Conservation (phyloP, 2,329 filamentous ascomycete genomes). For the Fusarium sublunatum region DNA sequence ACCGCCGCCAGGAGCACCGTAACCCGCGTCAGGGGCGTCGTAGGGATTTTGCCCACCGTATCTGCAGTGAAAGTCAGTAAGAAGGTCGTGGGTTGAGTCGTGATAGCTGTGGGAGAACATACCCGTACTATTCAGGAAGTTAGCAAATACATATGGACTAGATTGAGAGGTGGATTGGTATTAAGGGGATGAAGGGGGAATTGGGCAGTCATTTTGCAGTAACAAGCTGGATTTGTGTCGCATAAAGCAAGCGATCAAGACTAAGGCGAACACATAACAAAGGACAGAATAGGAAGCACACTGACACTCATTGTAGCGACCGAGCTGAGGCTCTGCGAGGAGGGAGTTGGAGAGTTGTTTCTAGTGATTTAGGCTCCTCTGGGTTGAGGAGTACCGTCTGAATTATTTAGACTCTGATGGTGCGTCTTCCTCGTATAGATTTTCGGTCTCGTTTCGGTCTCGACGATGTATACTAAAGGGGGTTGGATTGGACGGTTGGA, state of each 20-base stretch:
- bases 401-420: conserved; percentile 17
- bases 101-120: conserved; percentile 49
- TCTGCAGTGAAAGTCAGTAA: conserved; percentile 56
- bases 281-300: conserved; percentile 34
- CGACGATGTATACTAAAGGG: conserved; percentile 15
- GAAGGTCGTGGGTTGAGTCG: conserved; percentile 7
- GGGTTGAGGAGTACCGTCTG: conserved; percentile 2
- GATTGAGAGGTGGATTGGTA: neutral
- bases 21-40: conserved; percentile 61
- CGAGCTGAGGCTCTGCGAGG: conserved; percentile 26
- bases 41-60: conserved; percentile 70
- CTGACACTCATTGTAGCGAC: conserved; percentile 49
- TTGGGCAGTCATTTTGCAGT: neutral
- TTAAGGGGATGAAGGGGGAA: neutral
- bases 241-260: neutral
- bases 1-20: conserved; percentile 47
- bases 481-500: conserved; percentile 9
- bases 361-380: neutral
- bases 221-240: conserved; percentile 9
- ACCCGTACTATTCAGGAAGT: conserved; percentile 62
- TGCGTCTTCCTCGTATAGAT: conserved; percentile 8
- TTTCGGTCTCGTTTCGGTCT: conserved; percentile 23
- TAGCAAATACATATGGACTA: neutral
- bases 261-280: conserved; percentile 24
- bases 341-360: conserved; percentile 11